Evolutionary conservation across 2,329 filamentous ascomycete species (phyloP), one percentile per base, ranked within the genome.

Genomic region (Fusarium proliferatum): DNA sequence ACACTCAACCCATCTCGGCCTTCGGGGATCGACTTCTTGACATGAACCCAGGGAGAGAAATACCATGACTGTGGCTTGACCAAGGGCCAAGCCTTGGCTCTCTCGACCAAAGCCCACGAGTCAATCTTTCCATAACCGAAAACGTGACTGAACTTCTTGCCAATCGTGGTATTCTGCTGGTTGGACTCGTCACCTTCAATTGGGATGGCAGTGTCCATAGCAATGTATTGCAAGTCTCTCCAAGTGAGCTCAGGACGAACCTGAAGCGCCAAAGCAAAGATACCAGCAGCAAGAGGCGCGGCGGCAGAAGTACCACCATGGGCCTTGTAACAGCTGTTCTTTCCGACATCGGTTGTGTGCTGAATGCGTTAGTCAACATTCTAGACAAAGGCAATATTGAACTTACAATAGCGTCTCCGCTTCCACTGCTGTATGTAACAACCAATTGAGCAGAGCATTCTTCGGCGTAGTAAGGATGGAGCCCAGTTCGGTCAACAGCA

Each of bases 41-140:
- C 94, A 76, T 96, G 94, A 73, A 97, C 88, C 95, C 96, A 98
- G 0, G 96, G 96, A 17, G 95, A 97, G 81, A 93, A 95, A 81
- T 89, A 95, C 96, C 96, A 99, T 10, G 95, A 92, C 83, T 99
- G 96, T 13, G 96, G 96, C 83, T 98, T 98, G 73, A 98, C 95
- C 26, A 92, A 88, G 74, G 94, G 87, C 92, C 94, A 98, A 2
- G 88, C 90, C 85, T 94, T 97, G 63, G 96, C 95, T 61, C 88
- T 90, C 78, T 98, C 92, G 21, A 99, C 94, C 57, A 97, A 89
- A 21, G 90, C 89, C 79, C 92, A 97, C 1, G 93, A 93, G 81
- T 99, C 96, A 43, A 98, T 89, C 84, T 98, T 98, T 79, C 96
- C 96, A 79, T 97, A 99, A 48, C 96, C 96, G 83, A 93, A 99